These are phyloP conservation scores for Amylostereum areolatum DNA, from an alignment of 1,284 basidiomycete species.

Conservation along the genomic window DNA sequence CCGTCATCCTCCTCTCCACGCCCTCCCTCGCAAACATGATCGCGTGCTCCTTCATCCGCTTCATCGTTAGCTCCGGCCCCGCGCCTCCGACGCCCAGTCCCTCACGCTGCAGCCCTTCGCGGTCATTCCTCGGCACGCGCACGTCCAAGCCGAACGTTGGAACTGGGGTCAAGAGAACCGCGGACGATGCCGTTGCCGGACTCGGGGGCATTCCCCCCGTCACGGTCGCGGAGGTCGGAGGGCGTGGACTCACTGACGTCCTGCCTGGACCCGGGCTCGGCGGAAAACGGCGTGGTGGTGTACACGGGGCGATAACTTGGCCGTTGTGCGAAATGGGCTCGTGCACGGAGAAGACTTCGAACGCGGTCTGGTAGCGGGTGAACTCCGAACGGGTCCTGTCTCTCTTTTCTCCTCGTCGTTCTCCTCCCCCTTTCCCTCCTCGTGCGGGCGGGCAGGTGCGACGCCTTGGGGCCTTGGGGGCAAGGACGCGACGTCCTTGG, in stretches of 20 bases:
- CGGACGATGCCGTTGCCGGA: too few relatives aligned
- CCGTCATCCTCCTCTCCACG: background rate
- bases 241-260: background rate
- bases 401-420: too few relatives aligned
- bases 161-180: too few relatives aligned
- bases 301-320: background rate
- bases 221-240: background rate
- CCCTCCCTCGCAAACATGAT: background rate
- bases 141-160: too few relatives aligned
- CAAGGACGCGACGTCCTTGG: too few relatives aligned
- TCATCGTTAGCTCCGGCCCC: background rate
- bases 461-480: too few relatives aligned
- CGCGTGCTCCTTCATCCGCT: conserved; percentile 1
- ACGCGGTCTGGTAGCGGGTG: background rate
- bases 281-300: background rate
- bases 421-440: background rate
- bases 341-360: background rate
- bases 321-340: background rate
- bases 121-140: background rate
- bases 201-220: background rate
- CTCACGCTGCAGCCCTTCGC: background rate
- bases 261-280: background rate
- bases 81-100: background rate
- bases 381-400: too few relatives aligned
- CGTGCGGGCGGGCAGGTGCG: background rate